Base-by-base conservation (phyloP, 306 rosid genomes). In the Alnus rubra region DNA sequence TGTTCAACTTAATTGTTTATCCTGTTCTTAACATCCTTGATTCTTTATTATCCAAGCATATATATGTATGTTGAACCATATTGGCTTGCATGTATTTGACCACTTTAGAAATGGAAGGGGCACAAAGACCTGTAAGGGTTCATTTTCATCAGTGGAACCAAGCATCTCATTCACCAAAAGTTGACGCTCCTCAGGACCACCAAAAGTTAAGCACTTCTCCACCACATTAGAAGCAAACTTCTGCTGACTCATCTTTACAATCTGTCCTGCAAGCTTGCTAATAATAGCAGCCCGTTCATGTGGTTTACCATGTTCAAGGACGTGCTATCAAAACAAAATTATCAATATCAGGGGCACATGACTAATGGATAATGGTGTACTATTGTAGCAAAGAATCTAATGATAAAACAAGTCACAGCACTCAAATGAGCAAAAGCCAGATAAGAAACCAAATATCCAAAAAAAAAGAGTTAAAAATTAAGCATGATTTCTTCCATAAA, bases 191-290 rank as follows among this genome's bases (percentile, higher is more conserved):
- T 87, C 93, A 64, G 93, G 84, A 83, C 88, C 82, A 69, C 98
- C 96, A 71, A 92, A 95, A 78, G 93, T 87, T 83, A 93, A 85
- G 80, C 99, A 95, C 83, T 93, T 95, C 84, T 95, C 98, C 9
- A 93, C 93, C 77, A 95, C 99, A 91, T 95, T 95, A 53, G 99
- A 95, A 85, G 99, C 99, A 91, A 88, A 93, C 82, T 95, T 95
- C 85, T 95, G 99, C 80, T 93, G 98, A 83, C 99, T 95, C 98
- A 95, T 95, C 88, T 90, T 89, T 71, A 95, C 93, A 90, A 95
- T 95, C 84, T 95, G 97, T 55, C 99, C 99, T 1, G 94, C 97
- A 62, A 95, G 98, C 91, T 95, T 87, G 86, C 81, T 84, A 86
- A 95, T 95, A 74, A 93, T 87, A 75, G 82, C 86, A 76, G 97